Evolutionary conservation across 2,329 filamentous ascomycete genomes (phyloP).

Genomic region (Cadophora gregata): DNA sequence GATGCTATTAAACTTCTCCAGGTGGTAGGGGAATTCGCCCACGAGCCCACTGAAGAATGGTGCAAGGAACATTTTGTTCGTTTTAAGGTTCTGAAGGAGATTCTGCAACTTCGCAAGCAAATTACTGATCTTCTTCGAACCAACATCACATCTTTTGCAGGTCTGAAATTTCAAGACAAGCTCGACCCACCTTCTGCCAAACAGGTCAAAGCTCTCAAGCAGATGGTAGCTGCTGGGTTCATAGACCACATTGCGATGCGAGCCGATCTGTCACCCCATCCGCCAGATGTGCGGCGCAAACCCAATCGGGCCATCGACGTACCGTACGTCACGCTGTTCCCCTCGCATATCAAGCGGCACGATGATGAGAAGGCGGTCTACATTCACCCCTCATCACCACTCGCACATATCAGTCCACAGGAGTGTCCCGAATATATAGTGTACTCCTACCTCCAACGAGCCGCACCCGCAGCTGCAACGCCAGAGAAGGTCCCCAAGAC

Average conservation of each 20-base stretch:
- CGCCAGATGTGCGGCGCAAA: slow-evolving; percentile 69
- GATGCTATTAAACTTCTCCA: slow-evolving; percentile 92
- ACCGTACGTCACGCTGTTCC: slow-evolving; percentile 85
- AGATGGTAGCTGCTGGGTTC: slow-evolving; percentile 91
- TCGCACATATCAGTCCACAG: slow-evolving; percentile 70
- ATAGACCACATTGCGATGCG: slow-evolving; percentile 94
- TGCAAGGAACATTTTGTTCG: slow-evolving; percentile 85
- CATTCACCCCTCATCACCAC: slow-evolving; percentile 83
- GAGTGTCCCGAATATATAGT: slow-evolving; percentile 88
- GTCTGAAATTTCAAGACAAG: slow-evolving; percentile 60
- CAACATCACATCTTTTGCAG: slow-evolving; percentile 72
- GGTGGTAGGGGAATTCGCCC: slow-evolving; percentile 85
- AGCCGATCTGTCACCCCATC: slow-evolving; percentile 80
- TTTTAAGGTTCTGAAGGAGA: slow-evolving; percentile 85
- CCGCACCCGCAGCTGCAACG: slow-evolving; percentile 55
- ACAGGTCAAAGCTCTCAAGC: slow-evolving; percentile 81
- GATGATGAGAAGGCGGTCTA: slow-evolving; percentile 73
- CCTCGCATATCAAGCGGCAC: slow-evolving; percentile 58
- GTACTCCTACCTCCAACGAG: slow-evolving; percentile 83
- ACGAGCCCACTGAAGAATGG: slow-evolving; percentile 74
- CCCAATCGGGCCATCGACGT: slow-evolving; percentile 90
- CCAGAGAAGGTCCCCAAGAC: slow-evolving; percentile 70
- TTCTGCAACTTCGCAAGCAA: slow-evolving; percentile 80
- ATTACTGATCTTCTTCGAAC: slow-evolving; percentile 80
- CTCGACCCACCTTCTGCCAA: slow-evolving; percentile 66